Evolutionary conservation across 2,329 filamentous ascomycete species (phyloP).

Genomic region (Stagonosporopsis tanaceti): DNA sequence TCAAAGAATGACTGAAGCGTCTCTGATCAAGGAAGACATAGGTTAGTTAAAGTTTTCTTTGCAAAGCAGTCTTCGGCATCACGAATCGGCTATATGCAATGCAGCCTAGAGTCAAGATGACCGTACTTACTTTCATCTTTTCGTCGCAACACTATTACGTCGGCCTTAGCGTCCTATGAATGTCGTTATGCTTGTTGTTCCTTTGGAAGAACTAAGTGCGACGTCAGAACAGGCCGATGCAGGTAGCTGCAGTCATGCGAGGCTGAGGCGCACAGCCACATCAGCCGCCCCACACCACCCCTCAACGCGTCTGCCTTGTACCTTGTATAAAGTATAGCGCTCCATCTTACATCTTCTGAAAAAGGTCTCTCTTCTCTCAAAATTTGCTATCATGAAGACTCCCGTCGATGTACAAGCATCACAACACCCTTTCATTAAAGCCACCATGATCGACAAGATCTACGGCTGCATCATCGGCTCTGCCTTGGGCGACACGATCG

Average conservation of each 20-base stretch:
- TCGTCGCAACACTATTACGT: not conserved
- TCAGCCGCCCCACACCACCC: not conserved
- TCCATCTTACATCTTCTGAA: too few species aligned
- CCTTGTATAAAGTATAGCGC: not conserved
- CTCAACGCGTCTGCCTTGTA: not conserved
- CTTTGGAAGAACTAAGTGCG: too few species aligned
- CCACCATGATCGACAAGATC: conserved; percentile 49
- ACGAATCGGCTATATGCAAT: too few species aligned
- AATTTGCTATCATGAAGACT: not conserved
- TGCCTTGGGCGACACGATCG: conserved; percentile 63
- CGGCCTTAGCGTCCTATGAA: too few species aligned
- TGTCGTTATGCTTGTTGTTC: too few species aligned
- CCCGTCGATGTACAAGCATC: not conserved
- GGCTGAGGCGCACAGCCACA: not conserved
- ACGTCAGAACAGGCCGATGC: not conserved
- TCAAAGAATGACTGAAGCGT: too few species aligned
- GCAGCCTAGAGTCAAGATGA: too few species aligned
- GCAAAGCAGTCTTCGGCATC: too few species aligned
- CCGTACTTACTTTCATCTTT: too few species aligned
- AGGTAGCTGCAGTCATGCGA: not conserved
- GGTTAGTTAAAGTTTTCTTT: too few species aligned
- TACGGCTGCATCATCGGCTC: conserved; percentile 60
- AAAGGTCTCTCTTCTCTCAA: not conserved
- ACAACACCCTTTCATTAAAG: conserved; percentile 41
- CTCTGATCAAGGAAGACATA: too few species aligned